Conservation (phyloP, 23 red algal genomes). For the Gracilaria domingensis region DNA sequence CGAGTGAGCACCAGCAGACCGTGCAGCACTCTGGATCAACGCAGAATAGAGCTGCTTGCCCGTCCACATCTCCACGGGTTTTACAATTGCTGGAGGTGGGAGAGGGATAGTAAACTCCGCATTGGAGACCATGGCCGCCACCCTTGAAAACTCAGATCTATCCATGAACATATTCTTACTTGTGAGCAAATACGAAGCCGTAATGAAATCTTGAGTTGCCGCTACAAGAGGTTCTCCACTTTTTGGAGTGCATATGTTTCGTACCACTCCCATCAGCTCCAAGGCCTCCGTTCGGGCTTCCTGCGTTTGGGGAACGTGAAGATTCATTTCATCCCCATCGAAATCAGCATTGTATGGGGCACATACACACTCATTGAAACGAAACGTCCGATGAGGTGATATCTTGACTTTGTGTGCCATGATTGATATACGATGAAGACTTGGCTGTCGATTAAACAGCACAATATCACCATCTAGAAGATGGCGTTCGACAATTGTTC, state of each 20-base stretch:
- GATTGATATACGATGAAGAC: constrained; percentile 95
- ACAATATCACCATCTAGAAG: constrained; percentile 94
- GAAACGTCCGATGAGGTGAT: constrained; percentile 92
- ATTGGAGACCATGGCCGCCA: constrained; percentile 64
- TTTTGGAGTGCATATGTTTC: constrained; percentile 89
- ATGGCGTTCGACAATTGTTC: constrained; percentile 93
- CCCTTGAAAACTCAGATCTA: constrained; percentile 70
- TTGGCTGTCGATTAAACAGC: constrained; percentile 98
- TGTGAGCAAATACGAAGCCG: constrained; percentile 80
- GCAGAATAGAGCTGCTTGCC: constrained; percentile 92
- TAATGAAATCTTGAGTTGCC: constrained; percentile 99
- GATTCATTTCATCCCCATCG: constrained; percentile 99
- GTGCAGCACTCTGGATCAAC: constrained; percentile 75
- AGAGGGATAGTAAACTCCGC: constrained; percentile 70
- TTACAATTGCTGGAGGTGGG: constrained; percentile 87
- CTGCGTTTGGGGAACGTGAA: constrained; percentile 99
- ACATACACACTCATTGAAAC: constrained; percentile 99
- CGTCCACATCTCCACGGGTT: constrained; percentile 95
- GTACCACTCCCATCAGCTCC: constrained; percentile 81
- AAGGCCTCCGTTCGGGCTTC: constrained; percentile 93
- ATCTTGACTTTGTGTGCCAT: constrained; percentile 97
- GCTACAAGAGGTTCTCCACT: constrained; percentile 98
- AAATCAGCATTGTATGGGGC: constrained; percentile 99
- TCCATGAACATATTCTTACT: constrained; percentile 87
- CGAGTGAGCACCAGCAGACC: constrained; percentile 19